These are phyloP conservation scores for Hansenula lynferdii DNA, from an alignment of 1,139 yeast genomes.

Conservation along the genomic window DNA sequence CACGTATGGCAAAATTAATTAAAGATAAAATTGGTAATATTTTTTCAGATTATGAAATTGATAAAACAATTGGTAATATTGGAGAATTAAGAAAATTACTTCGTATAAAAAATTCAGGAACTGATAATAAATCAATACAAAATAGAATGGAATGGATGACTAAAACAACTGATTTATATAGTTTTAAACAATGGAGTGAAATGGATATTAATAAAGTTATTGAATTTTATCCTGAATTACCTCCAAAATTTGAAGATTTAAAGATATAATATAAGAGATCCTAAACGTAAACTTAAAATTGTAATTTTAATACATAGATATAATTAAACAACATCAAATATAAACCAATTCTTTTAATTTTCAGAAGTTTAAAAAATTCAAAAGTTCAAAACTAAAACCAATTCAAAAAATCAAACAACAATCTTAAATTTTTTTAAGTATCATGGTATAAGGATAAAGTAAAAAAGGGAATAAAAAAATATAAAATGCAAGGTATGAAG, in stretches of 20 bases:
- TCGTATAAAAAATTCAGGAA: slow-evolving; percentile 42
- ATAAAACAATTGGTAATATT: slow-evolving; percentile 59
- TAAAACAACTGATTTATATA: slow-evolving; percentile 54
- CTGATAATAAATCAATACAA: slow-evolving; percentile 48
- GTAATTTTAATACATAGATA: no score
- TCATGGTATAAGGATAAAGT: neutral
- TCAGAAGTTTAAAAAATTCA: no score
- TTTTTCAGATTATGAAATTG: slow-evolving; percentile 33
- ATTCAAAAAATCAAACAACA: no score
- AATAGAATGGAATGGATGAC: slow-evolving; percentile 73
- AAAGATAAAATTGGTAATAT: slow-evolving; percentile 41
- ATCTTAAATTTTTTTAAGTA: no score
- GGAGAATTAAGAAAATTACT: slow-evolving; percentile 52
- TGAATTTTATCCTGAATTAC: slow-evolving; percentile 26
- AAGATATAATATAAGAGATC: no score
- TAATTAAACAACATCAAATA: no score
- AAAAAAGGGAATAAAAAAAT: neutral
- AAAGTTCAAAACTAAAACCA: no score
- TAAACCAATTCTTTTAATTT: no score
- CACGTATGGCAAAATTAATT: slow-evolving; percentile 64
- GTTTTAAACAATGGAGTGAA: slow-evolving; percentile 56
- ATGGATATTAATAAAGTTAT: slow-evolving; percentile 28
- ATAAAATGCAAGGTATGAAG: no score
- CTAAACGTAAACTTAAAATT: no score
- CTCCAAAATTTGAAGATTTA: slow-evolving; percentile 12